Evolutionary conservation across 331 rosid species (phyloP).

Genomic region (Erythrophleum ivorense): DNA sequence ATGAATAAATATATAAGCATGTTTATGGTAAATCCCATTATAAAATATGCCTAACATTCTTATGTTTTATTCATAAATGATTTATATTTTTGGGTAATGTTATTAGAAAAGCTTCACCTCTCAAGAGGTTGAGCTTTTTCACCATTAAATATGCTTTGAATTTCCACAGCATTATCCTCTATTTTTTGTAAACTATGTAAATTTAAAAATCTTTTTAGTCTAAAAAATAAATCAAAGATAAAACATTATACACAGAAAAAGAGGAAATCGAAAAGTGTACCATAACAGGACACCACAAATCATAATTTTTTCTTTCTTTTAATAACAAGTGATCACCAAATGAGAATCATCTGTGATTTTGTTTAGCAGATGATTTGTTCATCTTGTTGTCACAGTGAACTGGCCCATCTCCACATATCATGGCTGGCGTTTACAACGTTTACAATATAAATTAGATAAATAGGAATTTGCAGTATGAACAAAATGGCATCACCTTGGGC

Average conservation of each 20-base stretch:
- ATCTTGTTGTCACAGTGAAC: constrained; percentile 1
- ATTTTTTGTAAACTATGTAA: neutral
- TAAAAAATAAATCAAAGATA: neutral
- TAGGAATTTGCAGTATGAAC: neutral
- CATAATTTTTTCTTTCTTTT: neutral
- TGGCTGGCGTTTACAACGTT: constrained; percentile 13
- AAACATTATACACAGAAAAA: neutral
- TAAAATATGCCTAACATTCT: neutral
- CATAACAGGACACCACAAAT: neutral
- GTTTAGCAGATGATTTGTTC: constrained; percentile 23
- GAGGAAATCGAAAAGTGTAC: neutral
- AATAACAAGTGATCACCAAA: neutral
- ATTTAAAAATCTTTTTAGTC: neutral
- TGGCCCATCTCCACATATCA: constrained; percentile 4
- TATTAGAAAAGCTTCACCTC: neutral
- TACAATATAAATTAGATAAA: constrained; percentile 28
- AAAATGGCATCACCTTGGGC: constrained; percentile 58
- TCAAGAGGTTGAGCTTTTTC: neutral
- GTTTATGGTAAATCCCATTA: neutral
- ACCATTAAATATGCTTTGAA: no score
- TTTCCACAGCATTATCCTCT: neutral
- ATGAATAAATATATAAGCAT: neutral
- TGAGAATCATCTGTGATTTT: neutral
- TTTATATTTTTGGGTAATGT: neutral
- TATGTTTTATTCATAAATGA: neutral